phyloP scores from a whole-genome alignment of 371 early-diverging fungal species.

The Nematocida ausubeli region DNA sequence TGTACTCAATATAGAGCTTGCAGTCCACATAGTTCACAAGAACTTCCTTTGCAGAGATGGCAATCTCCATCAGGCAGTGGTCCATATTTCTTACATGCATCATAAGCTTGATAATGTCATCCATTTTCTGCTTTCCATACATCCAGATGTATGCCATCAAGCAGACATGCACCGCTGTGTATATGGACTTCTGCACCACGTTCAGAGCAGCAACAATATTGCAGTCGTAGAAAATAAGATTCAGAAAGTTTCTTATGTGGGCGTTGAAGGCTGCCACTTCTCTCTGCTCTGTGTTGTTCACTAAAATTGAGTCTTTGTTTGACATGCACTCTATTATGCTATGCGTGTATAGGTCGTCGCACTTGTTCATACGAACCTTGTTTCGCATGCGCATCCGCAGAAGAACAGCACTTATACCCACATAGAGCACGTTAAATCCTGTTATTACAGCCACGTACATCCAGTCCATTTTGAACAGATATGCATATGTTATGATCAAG shows the following conservation, averaged over 20 bases:
- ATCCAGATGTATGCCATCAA: slow-evolving; percentile 9
- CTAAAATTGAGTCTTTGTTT: slow-evolving; percentile 43
- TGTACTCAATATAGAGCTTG: slow-evolving; percentile 12
- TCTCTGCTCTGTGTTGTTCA: slow-evolving; percentile 41
- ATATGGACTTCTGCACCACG: slow-evolving; percentile 38
- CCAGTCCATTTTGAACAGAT: background rate
- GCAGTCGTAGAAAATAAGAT: background rate
- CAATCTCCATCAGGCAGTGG: slow-evolving; percentile 24
- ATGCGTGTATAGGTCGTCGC: slow-evolving; percentile 34
- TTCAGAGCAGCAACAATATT: slow-evolving; percentile 1
- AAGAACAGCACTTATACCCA: slow-evolving; percentile 10
- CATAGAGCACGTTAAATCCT: slow-evolving; percentile 17
- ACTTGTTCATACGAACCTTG: slow-evolving; percentile 36
- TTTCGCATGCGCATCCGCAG: slow-evolving; percentile 41
- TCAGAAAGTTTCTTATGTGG: slow-evolving; percentile 10
- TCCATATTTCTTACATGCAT: background rate
- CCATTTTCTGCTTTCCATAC: background rate
- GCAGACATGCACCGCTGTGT: slow-evolving; percentile 18
- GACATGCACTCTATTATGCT: slow-evolving; percentile 50
- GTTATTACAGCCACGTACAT: background rate
- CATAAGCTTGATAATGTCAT: background rate
- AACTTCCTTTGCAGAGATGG: slow-evolving; percentile 31
- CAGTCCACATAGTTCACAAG: slow-evolving; percentile 38
- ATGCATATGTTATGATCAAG: background rate
- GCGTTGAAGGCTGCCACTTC: slow-evolving; percentile 12